Evolutionary conservation across 2,329 filamentous ascomycete species (phyloP).

Genomic region (Zopfia rhizophila): DNA sequence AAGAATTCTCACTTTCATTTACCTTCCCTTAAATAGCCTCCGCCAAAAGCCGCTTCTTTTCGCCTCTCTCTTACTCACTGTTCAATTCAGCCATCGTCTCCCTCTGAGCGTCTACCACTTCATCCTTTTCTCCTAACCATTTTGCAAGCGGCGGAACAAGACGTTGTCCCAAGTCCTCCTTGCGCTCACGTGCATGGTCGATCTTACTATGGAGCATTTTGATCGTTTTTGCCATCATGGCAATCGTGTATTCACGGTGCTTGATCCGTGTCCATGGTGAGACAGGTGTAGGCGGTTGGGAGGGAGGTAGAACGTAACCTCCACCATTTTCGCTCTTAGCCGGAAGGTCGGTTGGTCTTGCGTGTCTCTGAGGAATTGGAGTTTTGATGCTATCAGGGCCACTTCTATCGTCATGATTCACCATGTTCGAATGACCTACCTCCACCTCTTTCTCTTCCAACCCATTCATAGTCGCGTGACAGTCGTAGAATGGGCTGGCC

Average conservation of each 20-base stretch:
- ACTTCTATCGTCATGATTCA: not conserved
- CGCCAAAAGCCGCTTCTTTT: not conserved
- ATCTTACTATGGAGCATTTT: conserved; percentile 20
- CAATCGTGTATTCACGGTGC: conserved; percentile 15
- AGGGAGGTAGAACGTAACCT: conserved; percentile 9
- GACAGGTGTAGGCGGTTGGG: not conserved
- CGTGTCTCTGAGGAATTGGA: conserved; percentile 5
- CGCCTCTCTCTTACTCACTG: conserved; percentile 9
- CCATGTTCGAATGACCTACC: not conserved
- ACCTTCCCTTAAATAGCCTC: not conserved
- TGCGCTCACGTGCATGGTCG: conserved; percentile 3
- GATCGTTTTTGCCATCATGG: conserved; percentile 24
- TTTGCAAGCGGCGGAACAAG: not conserved
- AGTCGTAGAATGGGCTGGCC: conserved; percentile 25
- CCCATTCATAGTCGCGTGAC: not conserved
- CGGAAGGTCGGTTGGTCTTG: not conserved
- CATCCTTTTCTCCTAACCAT: not conserved
- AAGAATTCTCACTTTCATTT: not conserved
- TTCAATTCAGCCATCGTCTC: not conserved
- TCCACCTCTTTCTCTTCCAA: not conserved
- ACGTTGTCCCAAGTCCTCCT: conserved; percentile 4
- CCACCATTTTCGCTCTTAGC: conserved; percentile 11
- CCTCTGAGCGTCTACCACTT: not conserved
- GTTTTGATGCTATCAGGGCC: not conserved
- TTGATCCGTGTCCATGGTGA: conserved; percentile 5